phyloP scores from a whole-genome alignment of 805 yeast species.

The Ogataea glucozyma region DNA sequence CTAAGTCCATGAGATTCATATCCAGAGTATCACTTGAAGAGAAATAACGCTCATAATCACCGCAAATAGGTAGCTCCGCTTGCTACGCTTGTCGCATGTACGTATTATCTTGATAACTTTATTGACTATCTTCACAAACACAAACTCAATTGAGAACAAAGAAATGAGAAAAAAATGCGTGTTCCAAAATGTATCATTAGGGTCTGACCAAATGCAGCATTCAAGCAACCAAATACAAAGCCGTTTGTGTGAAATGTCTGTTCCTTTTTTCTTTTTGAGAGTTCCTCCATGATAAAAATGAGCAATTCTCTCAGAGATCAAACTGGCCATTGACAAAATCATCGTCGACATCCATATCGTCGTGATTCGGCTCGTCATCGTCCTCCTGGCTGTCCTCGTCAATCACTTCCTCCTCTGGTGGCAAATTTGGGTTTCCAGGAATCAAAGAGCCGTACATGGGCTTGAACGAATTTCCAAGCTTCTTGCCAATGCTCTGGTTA shows the following conservation, averaged over 20 bases:
- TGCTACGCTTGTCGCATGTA: too few species aligned
- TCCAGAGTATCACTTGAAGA: too few species aligned
- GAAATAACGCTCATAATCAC: too few species aligned
- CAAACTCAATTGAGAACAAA: too few species aligned
- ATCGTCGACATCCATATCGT: conserved; percentile 58
- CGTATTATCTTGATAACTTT: too few species aligned
- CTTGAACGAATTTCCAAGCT: conserved; percentile 40
- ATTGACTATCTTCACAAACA: too few species aligned
- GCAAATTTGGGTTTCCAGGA: conserved; percentile 76
- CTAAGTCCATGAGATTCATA: too few species aligned
- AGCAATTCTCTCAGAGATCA: conserved; percentile 51
- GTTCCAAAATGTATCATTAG: conserved; percentile 7
- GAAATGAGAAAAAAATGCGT: conserved; percentile 7
- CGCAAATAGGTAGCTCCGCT: too few species aligned
- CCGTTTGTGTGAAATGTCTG: not conserved
- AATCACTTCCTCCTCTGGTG: conserved; percentile 82
- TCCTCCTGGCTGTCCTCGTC: conserved; percentile 61
- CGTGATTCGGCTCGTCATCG: conserved; percentile 42
- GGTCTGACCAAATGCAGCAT: conserved; percentile 1
- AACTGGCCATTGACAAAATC: conserved; percentile 89
- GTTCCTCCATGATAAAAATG: too few species aligned
- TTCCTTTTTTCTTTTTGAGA: not conserved
- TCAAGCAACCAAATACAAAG: not conserved
- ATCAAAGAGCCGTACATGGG: conserved; percentile 64
- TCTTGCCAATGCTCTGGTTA: conserved; percentile 36